phyloP scores from a whole-genome alignment of 106 monocot species.

The Dioscorea alata region DNA sequence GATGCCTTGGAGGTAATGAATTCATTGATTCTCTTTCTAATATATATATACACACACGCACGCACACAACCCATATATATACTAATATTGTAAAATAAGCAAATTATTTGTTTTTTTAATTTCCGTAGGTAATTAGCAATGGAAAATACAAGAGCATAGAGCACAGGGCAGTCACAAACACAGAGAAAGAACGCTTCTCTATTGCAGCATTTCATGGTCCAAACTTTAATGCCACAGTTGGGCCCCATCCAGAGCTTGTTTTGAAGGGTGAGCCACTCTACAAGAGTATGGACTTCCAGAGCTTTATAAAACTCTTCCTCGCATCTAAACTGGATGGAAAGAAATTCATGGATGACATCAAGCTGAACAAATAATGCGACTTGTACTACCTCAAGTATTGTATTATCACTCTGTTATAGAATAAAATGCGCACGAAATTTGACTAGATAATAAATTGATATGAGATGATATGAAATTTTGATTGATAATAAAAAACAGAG shows the following conservation, averaged over 20 bases:
- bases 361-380: constrained; percentile 10
- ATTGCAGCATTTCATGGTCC: constrained; percentile 10
- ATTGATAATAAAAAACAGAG: too few relatives aligned
- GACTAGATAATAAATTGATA: too few relatives aligned
- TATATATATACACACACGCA: too few relatives aligned
- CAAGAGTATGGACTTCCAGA: constrained; percentile 13
- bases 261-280: constrained; percentile 7
- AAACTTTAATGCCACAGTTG: constrained; percentile 2
- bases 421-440: too few relatives aligned
- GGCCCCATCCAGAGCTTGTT: constrained; percentile 12
- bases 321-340: constrained; percentile 37
- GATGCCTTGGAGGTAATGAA: constrained; percentile 1
- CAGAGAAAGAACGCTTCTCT: constrained; percentile 13
- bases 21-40: not conserved
- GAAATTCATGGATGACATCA: constrained; percentile 38
- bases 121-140: constrained; percentile 14
- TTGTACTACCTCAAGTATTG: too few relatives aligned
- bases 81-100: too few relatives aligned
- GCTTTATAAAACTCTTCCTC: constrained; percentile 22
- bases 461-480: too few relatives aligned
- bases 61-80: too few relatives aligned
- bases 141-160: constrained; percentile 26
- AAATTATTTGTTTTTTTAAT: not conserved
- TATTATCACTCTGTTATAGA: too few relatives aligned
- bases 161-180: constrained; percentile 16